phyloP scores from a whole-genome alignment of 148 eudicot species.

The Beta vulgaris region DNA sequence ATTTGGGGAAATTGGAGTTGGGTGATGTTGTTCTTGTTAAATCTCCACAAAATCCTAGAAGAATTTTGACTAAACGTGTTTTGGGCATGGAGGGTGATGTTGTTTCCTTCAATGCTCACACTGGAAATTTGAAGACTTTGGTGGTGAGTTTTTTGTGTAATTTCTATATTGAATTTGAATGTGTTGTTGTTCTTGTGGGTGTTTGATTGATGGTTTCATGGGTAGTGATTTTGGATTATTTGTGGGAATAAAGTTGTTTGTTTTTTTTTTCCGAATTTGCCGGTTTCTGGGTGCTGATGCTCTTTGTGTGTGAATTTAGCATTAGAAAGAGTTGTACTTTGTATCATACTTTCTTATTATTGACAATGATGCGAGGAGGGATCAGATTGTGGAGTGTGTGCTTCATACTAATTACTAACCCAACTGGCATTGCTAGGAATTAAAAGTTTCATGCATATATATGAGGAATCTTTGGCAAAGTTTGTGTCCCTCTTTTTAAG shows the following conservation, averaged over 20 bases:
- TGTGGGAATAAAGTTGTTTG: background rate
- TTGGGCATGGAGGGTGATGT: constrained; percentile 69
- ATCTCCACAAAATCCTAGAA: constrained; percentile 61
- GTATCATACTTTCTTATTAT: background rate
- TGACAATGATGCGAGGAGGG: background rate
- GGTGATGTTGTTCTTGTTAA: constrained; percentile 67
- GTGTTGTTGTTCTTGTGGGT: background rate
- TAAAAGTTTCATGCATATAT: no score
- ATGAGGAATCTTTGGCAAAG: no score
- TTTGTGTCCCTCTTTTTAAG: no score
- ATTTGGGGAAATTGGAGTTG: constrained; percentile 43
- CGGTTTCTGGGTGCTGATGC: background rate
- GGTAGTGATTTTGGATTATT: background rate
- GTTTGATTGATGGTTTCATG: background rate
- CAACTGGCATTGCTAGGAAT: no score
- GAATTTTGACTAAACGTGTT: constrained; percentile 59
- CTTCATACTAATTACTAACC: no score
- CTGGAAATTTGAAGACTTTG: constrained; percentile 39
- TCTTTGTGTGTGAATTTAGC: background rate
- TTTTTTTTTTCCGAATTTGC: background rate
- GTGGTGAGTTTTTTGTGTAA: constrained; percentile 39
- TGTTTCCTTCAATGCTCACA: constrained; percentile 39
- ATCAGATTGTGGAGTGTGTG: no score
- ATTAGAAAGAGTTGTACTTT: background rate
- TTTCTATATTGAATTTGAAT: background rate